phyloP scores from a whole-genome alignment of 495 filamentous ascomycete genomes.

The Ascobolus immersus region DNA sequence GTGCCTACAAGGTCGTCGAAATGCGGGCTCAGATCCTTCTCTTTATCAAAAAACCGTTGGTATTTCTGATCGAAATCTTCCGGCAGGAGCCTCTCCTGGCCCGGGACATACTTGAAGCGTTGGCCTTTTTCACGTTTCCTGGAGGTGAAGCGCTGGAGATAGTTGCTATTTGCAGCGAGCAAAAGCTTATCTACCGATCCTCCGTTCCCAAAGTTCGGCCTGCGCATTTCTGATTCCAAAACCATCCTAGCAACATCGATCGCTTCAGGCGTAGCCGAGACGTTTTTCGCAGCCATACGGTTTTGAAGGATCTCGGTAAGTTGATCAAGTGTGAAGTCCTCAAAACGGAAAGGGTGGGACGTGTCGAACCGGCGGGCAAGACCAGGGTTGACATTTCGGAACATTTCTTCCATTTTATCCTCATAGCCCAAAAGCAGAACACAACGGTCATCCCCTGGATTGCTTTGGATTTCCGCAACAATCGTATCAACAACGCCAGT shows the following conservation, averaged over 20 bases:
- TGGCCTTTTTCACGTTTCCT: constrained; percentile 7
- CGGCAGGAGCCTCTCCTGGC: neutral
- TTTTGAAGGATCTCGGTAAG: constrained; percentile 31
- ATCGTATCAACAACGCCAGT: constrained; percentile 47
- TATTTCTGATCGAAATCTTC: neutral
- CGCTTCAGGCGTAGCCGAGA: constrained; percentile 21
- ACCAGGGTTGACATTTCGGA: constrained; percentile 54
- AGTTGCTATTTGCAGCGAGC: constrained; percentile 8
- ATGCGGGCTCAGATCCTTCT: neutral
- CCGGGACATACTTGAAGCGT: neutral
- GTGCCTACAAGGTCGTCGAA: neutral
- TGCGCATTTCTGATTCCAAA: constrained; percentile 21
- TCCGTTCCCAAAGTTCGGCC: constrained; percentile 29
- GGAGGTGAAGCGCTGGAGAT: too few species aligned
- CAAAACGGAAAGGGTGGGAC: constrained; percentile 36
- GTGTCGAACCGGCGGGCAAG: constrained; percentile 41
- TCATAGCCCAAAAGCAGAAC: constrained; percentile 53
- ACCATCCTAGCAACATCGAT: constrained; percentile 19
- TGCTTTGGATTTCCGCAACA: constrained; percentile 52
- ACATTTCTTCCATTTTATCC: constrained; percentile 47
- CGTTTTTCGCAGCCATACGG: constrained; percentile 26
- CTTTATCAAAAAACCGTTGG: neutral
- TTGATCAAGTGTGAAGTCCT: constrained; percentile 38
- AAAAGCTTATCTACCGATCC: constrained; percentile 22
- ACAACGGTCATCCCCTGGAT: constrained; percentile 48